Base-by-base conservation (phyloP, 345 rosid species). In the Lumnitzera littorea region DNA sequence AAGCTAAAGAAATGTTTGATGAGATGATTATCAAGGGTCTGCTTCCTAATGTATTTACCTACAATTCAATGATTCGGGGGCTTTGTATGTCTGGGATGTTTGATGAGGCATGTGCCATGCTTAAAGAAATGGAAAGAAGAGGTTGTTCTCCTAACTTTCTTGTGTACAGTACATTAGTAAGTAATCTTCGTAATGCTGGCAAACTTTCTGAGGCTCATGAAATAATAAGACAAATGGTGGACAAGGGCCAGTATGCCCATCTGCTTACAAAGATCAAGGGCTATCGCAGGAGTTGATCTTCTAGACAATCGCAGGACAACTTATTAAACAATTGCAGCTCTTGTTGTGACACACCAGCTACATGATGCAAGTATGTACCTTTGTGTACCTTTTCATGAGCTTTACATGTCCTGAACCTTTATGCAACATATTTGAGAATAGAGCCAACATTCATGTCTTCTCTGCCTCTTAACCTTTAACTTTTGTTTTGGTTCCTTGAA, bases 11-110 rank as follows among this genome's bases (percentile, higher is more conserved):
- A 64, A 62, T 82, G 78, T 84, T 89, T 65, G 65, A 71, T 53
- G 92, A 80, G 64, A 92, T 89, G 98, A 77, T 68, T 15, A 27
- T 20, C 13, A 72, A 60, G 57, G 96, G 96, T 52, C 80, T 74
- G 57, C 79, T 89, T 52, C 98, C 96, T 20, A 91, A 92, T 51
- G 96, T 75, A 12, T 87, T 79, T 74, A 87, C 98, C 0, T 92
- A 92, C 62, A 84, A 84, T 69, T 84, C 96, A 12, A 83, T 92
- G 96, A 87, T 92, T 59, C 83, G 91, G 0, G 96, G 96, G 60
- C 63, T 73, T 59, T 92, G 96, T 75, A 79, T 82, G 82, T 88
- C 82, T 0, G 88, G 80, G 55, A 82, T 74, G 74, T 89, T 80
- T 60, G 78, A 72, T 53, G 87, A 85, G 69, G 96, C 96, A 20